Evolutionary conservation across 2,329 filamentous ascomycete species (phyloP).

Genomic region (Clonostachys byssicola): DNA sequence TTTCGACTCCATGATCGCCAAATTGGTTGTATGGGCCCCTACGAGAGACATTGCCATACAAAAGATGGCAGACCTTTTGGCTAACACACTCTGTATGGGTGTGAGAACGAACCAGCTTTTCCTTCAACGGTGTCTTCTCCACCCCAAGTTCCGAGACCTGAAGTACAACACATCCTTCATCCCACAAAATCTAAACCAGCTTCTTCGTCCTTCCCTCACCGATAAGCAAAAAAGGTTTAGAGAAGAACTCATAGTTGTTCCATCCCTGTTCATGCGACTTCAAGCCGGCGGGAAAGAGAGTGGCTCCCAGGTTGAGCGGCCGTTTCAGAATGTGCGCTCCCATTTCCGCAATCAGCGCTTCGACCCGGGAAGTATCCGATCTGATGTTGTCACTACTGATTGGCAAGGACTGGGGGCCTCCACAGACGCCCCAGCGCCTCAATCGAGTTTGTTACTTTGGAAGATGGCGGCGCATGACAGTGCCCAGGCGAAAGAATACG

Average conservation of each 20-base stretch:
- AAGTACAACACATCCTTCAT: too few relatives aligned
- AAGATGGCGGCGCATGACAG: background rate
- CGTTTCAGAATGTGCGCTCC: background rate
- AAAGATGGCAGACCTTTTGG: constrained; percentile 23
- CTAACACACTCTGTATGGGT: constrained; percentile 31
- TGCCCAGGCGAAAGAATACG: too few relatives aligned
- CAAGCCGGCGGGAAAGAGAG: background rate
- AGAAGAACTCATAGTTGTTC: background rate
- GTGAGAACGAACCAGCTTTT: constrained; percentile 66
- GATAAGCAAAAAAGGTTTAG: constrained; percentile 32
- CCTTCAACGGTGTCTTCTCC: constrained; percentile 61
- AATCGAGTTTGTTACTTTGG: too few relatives aligned
- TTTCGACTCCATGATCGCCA: constrained; percentile 42
- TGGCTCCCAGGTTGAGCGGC: background rate
- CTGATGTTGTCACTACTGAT: background rate
- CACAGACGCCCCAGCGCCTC: too few relatives aligned
- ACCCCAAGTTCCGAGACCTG: constrained; percentile 26
- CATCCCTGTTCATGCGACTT: background rate
- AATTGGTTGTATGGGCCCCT: constrained; percentile 37
- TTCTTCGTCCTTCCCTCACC: too few relatives aligned
- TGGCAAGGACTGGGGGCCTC: too few relatives aligned
- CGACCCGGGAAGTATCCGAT: constrained; percentile 1
- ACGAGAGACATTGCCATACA: constrained; percentile 24
- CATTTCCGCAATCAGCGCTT: constrained; percentile 3
- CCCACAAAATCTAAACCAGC: too few relatives aligned